Conservation (phyloP, 352 stramenopile species). For the Pythium angustatum region DNA sequence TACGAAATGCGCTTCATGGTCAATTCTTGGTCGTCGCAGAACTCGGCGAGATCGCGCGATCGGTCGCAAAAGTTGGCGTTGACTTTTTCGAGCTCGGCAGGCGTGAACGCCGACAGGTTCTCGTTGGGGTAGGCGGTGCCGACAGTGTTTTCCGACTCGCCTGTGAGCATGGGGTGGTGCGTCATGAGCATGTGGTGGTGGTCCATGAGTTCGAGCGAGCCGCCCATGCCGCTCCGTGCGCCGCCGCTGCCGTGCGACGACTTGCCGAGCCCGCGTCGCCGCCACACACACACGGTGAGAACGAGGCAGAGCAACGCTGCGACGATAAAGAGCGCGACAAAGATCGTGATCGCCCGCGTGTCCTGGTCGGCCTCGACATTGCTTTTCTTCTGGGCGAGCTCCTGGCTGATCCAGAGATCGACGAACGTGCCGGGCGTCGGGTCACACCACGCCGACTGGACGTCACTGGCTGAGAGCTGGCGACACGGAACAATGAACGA, state of each 20-base stretch:
- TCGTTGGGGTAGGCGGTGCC: conserved; percentile 1
- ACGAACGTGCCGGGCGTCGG: conserved; percentile 15
- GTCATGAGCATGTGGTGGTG: conserved; percentile 19
- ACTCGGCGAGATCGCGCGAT: conserved; percentile 24
- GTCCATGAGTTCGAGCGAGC: conserved; percentile 7
- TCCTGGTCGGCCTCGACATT: background rate
- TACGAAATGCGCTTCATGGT: conserved; percentile 28
- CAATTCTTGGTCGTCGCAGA: conserved; percentile 29
- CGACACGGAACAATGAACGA: conserved; percentile 31
- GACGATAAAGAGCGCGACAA: conserved; percentile 18
- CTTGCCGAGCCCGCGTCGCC: background rate
- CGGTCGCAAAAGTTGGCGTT: conserved; percentile 22
- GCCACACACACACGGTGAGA: conserved; percentile 6
- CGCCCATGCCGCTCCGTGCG: background rate
- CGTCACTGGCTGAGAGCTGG: conserved; percentile 6
- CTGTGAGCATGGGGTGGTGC: conserved; percentile 17
- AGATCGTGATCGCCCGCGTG: background rate
- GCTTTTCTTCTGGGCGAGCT: conserved; percentile 4
- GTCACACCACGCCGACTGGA: conserved; percentile 16
- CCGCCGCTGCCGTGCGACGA: conserved; percentile 1
- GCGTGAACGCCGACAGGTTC: conserved; percentile 3
- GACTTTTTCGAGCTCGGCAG: conserved; percentile 21
- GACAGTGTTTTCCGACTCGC: conserved; percentile 16
- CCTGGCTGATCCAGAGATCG: conserved; percentile 26
- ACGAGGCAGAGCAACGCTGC: background rate